Evolutionary conservation across 1,284 basidiomycete genomes (phyloP).

Genomic region (Chalciporus sp.): DNA sequence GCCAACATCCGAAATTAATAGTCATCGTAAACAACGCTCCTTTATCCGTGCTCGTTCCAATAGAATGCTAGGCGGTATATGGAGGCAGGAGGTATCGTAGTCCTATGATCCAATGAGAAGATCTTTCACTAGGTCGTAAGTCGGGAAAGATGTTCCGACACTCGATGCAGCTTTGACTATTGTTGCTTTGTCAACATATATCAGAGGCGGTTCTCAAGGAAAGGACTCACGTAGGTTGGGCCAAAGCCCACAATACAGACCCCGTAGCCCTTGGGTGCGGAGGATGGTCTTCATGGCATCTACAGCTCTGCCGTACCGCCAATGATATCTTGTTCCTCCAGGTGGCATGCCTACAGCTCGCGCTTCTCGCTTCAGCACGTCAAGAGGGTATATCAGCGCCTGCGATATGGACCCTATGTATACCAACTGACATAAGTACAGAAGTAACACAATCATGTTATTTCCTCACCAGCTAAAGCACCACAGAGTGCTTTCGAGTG

Average conservation of each 20-base stretch:
- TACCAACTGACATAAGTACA: conserved; percentile 11
- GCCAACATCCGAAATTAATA: too few species aligned
- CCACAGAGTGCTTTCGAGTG: conserved; percentile 68
- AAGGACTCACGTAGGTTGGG: conserved; percentile 83
- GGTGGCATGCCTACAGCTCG: conserved; percentile 88
- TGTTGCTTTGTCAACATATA: conserved; percentile 10
- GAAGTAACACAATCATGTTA: not conserved
- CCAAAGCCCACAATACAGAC: conserved; percentile 87
- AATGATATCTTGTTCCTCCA: conserved; percentile 58
- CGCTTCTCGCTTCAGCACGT: conserved; percentile 93
- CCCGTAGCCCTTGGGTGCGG: conserved; percentile 70
- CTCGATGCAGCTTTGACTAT: conserved; percentile 89
- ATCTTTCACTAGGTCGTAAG: conserved; percentile 67
- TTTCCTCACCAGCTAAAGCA: conserved; percentile 66
- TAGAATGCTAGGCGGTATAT: too few species aligned
- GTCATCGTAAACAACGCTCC: too few species aligned
- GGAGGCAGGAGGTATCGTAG: too few species aligned
- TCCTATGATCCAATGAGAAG: conserved; percentile 21
- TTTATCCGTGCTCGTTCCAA: too few species aligned
- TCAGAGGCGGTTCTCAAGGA: conserved; percentile 12
- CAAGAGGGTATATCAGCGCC: conserved; percentile 94
- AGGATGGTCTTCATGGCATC: conserved; percentile 77
- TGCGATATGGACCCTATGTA: conserved; percentile 79
- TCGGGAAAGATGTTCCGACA: conserved; percentile 86
- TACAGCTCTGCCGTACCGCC: conserved; percentile 79